phyloP scores from a whole-genome alignment of 2,329 filamentous ascomycete species.

The Epicoccum sorghinum region DNA sequence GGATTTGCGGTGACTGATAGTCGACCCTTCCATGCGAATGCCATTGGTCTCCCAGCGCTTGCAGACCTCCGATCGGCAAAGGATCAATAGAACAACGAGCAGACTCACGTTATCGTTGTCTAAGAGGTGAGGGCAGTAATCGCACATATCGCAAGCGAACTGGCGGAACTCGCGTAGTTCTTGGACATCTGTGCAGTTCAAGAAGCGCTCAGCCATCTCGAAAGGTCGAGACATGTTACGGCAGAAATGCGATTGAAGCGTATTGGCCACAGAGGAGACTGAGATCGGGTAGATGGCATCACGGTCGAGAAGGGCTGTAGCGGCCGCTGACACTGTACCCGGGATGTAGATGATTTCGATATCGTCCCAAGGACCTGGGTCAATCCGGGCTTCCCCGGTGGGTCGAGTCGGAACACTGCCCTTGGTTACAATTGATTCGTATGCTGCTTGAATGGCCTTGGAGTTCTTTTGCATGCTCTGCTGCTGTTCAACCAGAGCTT shows the following conservation, averaged over 20 bases:
- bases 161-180: conserved; percentile 41
- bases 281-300: conserved; percentile 44
- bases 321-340: conserved; percentile 45
- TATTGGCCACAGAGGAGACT: conserved; percentile 41
- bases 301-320: conserved; percentile 43
- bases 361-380: conserved; percentile 43
- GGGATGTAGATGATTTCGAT: conserved; percentile 49
- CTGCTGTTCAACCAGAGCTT: conserved; percentile 24
- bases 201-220: conserved; percentile 42
- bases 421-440: no score
- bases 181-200: conserved; percentile 40
- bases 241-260: conserved; percentile 43
- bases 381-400: conserved; percentile 17
- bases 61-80: conserved; percentile 45
- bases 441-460: no score
- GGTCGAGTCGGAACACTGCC: no score
- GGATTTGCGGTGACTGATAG: conserved; percentile 45
- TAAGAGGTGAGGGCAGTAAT: conserved; percentile 47
- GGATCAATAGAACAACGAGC: conserved; percentile 44
- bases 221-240: conserved; percentile 44
- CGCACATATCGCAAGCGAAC: conserved; percentile 44
- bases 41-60: conserved; percentile 45
- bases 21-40: conserved; percentile 48
- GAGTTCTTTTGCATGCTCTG: conserved; percentile 15
- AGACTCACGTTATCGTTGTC: conserved; percentile 48